Evolutionary conservation across 164 flowering plant genomes (phyloP).

Genomic region (Saururus chinensis): DNA sequence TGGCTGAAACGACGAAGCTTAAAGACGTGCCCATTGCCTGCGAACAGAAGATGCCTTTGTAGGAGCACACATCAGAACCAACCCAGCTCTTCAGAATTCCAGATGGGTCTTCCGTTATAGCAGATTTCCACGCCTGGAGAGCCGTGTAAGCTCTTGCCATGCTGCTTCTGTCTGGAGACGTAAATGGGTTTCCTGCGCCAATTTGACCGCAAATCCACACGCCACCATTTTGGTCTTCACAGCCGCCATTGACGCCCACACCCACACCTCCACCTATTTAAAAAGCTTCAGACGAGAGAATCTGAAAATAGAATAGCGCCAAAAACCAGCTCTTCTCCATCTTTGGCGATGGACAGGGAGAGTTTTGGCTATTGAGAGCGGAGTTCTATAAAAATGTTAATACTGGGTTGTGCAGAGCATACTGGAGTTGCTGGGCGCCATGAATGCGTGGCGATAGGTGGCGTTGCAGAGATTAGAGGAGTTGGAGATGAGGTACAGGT

Average conservation of each 20-base stretch:
- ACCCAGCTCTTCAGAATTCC: slow-evolving; percentile 52
- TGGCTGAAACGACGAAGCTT: slow-evolving; percentile 37
- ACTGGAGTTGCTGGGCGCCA: too few species aligned
- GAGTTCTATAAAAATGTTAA: too few species aligned
- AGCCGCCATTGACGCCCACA: slow-evolving; percentile 9
- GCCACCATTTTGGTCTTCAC: slow-evolving; percentile 14
- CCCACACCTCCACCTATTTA: slow-evolving; percentile 14
- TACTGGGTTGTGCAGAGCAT: too few species aligned
- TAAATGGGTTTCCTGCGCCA: not conserved
- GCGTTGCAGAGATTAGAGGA: too few species aligned
- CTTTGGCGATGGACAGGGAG: not conserved
- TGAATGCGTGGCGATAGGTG: too few species aligned
- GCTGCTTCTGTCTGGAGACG: slow-evolving; percentile 3
- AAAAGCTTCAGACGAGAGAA: slow-evolving; percentile 17
- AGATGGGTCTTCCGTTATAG: slow-evolving; percentile 72
- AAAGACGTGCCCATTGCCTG: slow-evolving; percentile 15
- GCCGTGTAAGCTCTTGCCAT: slow-evolving; percentile 48
- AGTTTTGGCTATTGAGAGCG: too few species aligned
- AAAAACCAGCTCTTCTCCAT: slow-evolving; percentile 14
- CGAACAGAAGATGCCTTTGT: slow-evolving; percentile 73
- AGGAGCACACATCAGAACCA: slow-evolving; percentile 76
- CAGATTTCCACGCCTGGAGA: slow-evolving; percentile 87
- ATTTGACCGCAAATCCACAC: slow-evolving; percentile 33
- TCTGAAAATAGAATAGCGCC: slow-evolving; percentile 12
- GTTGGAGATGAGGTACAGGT: too few species aligned